These are phyloP conservation scores for Cyclotella choctawhatcheeana DNA, from an alignment of 108 stramenopile species.

Conservation along the genomic window DNA sequence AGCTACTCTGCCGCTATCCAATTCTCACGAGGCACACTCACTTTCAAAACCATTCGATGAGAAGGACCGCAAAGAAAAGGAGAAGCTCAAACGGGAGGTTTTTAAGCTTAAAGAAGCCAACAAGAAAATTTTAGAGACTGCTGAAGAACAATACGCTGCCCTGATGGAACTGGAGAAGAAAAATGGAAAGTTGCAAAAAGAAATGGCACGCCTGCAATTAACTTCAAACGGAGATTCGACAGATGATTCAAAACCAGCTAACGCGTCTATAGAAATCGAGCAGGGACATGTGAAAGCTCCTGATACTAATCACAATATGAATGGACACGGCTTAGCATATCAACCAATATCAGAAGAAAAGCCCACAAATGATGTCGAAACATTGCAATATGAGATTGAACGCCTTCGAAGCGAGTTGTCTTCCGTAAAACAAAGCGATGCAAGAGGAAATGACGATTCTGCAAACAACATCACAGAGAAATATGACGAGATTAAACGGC, in stretches of 20 bases:
- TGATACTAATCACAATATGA: constrained; percentile 14
- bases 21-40: neutral
- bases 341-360: constrained; percentile 46
- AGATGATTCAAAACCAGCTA: too few species aligned
- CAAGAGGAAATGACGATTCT: constrained; percentile 4
- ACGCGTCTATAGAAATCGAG: constrained; percentile 27
- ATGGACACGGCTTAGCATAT: constrained; percentile 16
- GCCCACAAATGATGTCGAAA: constrained; percentile 26
- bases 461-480: constrained; percentile 25
- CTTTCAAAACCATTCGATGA: neutral
- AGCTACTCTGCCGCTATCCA: neutral
- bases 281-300: constrained; percentile 29
- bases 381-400: constrained; percentile 52
- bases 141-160: constrained; percentile 39
- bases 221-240: too few species aligned
- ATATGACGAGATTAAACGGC: constrained; percentile 48
- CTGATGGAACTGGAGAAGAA: constrained; percentile 30
- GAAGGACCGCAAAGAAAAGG: neutral
- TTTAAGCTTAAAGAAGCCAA: constrained; percentile 53
- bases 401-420: constrained; percentile 45
- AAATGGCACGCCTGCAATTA: constrained; percentile 24
- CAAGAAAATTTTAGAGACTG: constrained; percentile 45
- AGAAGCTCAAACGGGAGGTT: constrained; percentile 43
- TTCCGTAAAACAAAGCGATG: constrained; percentile 14
- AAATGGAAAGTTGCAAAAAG: constrained; percentile 33